Conservation (phyloP, 116 monocot species). For the Phalaenopsis hybrid region DNA sequence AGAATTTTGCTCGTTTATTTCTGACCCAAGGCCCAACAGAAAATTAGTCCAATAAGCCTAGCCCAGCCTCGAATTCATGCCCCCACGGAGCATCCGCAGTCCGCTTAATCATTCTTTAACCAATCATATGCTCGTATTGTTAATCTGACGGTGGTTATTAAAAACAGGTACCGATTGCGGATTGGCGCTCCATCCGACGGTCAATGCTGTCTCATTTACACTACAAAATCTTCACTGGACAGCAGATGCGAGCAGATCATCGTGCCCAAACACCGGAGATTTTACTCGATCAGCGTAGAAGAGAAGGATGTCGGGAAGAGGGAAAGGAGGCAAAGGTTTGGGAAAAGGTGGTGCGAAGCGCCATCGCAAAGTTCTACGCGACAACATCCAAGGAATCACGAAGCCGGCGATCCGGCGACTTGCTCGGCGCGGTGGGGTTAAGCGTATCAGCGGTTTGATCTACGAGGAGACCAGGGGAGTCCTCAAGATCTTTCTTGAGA, state of each 20-base stretch:
- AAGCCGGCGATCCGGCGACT: conserved; percentile 88
- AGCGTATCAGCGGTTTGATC: conserved; percentile 86
- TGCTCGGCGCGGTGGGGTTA: conserved; percentile 81
- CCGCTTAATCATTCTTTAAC: not conserved
- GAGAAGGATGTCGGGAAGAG: conserved; percentile 52
- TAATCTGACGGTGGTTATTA: not conserved
- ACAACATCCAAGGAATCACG: conserved; percentile 96
- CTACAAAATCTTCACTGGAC: not conserved
- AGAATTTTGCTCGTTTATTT: too few species aligned
- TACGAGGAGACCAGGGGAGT: conserved; percentile 92
- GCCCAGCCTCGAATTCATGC: too few species aligned
- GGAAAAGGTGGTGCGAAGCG: conserved; percentile 90
- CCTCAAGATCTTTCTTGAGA: conserved; percentile 92
- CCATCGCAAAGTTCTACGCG: conserved; percentile 87
- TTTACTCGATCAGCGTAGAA: not conserved
- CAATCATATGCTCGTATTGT: not conserved
- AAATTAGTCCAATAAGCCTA: too few species aligned
- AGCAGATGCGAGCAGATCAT: not conserved
- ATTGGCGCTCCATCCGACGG: not conserved
- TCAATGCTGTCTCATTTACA: not conserved
- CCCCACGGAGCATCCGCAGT: too few species aligned
- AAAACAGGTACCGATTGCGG: not conserved
- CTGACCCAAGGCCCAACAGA: too few species aligned
- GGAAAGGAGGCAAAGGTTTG: conserved; percentile 82
- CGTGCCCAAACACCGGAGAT: not conserved